Evolutionary conservation across 371 early-diverging fungal species (phyloP).

Genomic region (Apophysomyces sp.): DNA sequence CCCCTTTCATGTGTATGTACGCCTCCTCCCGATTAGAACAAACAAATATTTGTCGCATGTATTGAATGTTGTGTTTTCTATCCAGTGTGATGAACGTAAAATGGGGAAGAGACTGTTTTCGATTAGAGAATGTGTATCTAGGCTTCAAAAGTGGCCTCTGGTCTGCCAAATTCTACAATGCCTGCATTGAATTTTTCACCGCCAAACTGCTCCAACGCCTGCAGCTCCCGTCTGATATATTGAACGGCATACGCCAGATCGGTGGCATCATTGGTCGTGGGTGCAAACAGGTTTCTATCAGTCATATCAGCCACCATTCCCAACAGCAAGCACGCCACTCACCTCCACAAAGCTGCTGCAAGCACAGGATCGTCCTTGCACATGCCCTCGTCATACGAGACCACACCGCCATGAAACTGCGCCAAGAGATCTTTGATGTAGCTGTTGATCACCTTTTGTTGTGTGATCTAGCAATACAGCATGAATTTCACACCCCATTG

Average conservation of each 20-base stretch:
- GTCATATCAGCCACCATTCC: background rate
- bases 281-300: slow-evolving; percentile 68
- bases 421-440: slow-evolving; percentile 80
- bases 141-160: slow-evolving; percentile 21
- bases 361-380: slow-evolving; percentile 86
- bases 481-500: background rate
- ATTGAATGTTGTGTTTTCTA: background rate
- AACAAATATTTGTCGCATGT: slow-evolving; percentile 3
- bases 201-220: slow-evolving; percentile 54
- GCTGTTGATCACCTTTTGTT: slow-evolving; percentile 69
- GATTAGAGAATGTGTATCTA: background rate
- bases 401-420: slow-evolving; percentile 85
- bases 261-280: slow-evolving; percentile 54
- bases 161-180: slow-evolving; percentile 38
- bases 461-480: slow-evolving; percentile 48
- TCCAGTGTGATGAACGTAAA: background rate
- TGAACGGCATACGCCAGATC: slow-evolving; percentile 61
- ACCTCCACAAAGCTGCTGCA: slow-evolving; percentile 93
- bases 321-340: background rate
- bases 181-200: slow-evolving; percentile 47
- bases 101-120: background rate
- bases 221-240: slow-evolving; percentile 65
- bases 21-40: background rate
- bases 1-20: background rate
- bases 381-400: slow-evolving; percentile 95